Conservation (phyloP, 257 asterid genomes). For the Solanum pennellii region DNA sequence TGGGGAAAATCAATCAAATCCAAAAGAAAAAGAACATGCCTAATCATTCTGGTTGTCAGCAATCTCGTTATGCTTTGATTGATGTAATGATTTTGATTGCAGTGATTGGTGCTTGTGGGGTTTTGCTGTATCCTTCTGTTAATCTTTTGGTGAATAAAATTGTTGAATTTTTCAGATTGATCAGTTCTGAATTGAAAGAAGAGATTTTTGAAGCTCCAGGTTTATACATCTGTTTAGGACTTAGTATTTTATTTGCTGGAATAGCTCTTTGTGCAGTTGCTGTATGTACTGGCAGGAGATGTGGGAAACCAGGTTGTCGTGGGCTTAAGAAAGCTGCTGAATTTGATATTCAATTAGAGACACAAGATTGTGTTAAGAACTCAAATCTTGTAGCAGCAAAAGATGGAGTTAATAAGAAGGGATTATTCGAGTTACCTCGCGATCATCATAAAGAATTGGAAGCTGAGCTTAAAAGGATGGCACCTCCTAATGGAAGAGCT, state of each 20-base stretch:
- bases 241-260: constrained; percentile 47
- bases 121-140: constrained; percentile 55
- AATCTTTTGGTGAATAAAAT: constrained; percentile 20
- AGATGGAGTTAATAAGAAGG: constrained; percentile 35
- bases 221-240: constrained; percentile 76
- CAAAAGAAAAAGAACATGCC: constrained; percentile 25
- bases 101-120: constrained; percentile 60
- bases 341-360: constrained; percentile 82
- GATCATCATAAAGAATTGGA: constrained; percentile 81
- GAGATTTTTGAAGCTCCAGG: constrained; percentile 58
- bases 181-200: constrained; percentile 41
- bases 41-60: constrained; percentile 38
- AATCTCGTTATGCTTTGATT: constrained; percentile 56
- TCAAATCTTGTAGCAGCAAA: constrained; percentile 14
- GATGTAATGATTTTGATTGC: constrained; percentile 71
- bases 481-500: constrained; percentile 90
- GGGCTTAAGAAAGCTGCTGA: constrained; percentile 84
- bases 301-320: constrained; percentile 67
- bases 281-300: constrained; percentile 36
- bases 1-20: constrained; percentile 47
- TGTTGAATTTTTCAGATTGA: constrained; percentile 36
- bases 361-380: constrained; percentile 58
- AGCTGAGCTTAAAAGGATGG: constrained; percentile 94
- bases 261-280: constrained; percentile 50
- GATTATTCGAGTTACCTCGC: constrained; percentile 62